Base-by-base conservation (phyloP, 805 yeast genomes). In the Saccharomycopsis sp. region DNA sequence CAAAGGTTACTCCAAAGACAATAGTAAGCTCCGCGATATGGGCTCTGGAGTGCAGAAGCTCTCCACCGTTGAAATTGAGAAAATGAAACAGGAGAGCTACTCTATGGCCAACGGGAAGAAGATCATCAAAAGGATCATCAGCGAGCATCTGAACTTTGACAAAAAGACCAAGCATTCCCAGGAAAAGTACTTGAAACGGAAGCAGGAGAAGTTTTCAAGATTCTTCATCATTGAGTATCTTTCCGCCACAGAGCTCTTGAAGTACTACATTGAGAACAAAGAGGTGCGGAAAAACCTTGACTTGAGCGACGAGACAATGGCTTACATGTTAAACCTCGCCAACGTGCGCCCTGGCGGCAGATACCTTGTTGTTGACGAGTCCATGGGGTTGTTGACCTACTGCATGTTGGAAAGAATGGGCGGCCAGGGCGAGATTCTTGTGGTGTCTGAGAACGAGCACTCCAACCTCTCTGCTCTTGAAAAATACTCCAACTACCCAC, bases 381-480 rank as follows among this genome's bases (percentile, higher is more conserved):
- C 95, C n/a, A 88, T 95, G 23, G 96, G 97, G 5, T 68, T 89
- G n/a, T 56, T 92, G 1, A 73, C 83, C 4, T 83, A 83, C 46
- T 85, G 94, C 3, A 67, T 92, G 69, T 56, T 92, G 60, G 99
- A 92, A 57, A 69, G 96, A 55, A 84, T 94, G 89, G 77, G 76
- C 46, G 74, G 75, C 4, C 36, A 54, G 2, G 95, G 95, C 10
- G 63, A 74, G 39, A 75, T 92, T 33, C 68, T 85, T 2, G 69
- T 85, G 16, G 66, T 79, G 1, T 96, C 92, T 60, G 98, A 92
- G 56, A 86, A 86, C 59, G 98, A 92, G 58, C 96, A 89, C 55
- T 78, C 95, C 2, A 88, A 88, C 55, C 62, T 79, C 20, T 80
- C 80, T 45, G 73, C 83, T 0, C 61, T 89, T 43, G 71, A 74